Evolutionary conservation across 1,284 basidiomycete species (phyloP).

Genomic region (Tilletiopsis washingtonensis): DNA sequence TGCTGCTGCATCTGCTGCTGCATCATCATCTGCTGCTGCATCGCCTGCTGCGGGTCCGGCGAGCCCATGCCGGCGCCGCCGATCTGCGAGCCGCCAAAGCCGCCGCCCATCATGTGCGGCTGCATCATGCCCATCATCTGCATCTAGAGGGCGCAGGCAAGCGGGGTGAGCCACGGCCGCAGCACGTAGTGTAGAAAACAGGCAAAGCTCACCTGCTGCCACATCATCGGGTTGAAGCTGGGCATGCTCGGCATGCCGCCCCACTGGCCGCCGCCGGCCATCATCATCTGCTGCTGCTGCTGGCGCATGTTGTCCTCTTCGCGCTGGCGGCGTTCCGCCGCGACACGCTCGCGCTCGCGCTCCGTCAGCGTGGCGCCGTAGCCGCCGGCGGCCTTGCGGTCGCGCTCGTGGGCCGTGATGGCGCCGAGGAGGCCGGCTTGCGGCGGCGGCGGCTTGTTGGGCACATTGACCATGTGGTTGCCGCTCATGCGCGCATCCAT

Average conservation of each 20-base stretch:
- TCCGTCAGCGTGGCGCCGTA: conserved; percentile 89
- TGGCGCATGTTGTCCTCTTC: conserved; percentile 84
- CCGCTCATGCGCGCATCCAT: conserved; percentile 83
- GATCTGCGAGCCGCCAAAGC: conserved; percentile 22
- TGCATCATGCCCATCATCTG: conserved; percentile 52
- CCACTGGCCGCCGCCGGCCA: conserved; percentile 47
- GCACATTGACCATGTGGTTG: conserved; percentile 82
- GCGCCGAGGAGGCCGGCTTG: conserved; percentile 91
- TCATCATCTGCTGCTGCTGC: conserved; percentile 77
- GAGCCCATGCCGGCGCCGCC: conserved; percentile 20
- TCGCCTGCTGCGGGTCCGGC: conserved; percentile 22
- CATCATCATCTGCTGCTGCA: conserved; percentile 40
- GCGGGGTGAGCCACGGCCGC: too few relatives aligned
- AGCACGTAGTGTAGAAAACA: too few relatives aligned
- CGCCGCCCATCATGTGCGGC: conserved; percentile 17
- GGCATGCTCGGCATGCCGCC: conserved; percentile 22
- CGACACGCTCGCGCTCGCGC: conserved; percentile 73
- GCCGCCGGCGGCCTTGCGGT: conserved; percentile 86
- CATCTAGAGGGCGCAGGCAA: conserved; percentile 4
- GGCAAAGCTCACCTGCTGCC: conserved; percentile 9
- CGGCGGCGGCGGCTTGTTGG: conserved; percentile 85
- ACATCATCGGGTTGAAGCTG: conserved; percentile 15
- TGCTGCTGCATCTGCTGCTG: conserved; percentile 37
- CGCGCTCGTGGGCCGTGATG: conserved; percentile 87
- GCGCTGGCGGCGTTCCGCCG: conserved; percentile 61